Evolutionary conservation across 1,139 yeast species (phyloP), one percentile per base, ranked within the genome.

Genomic region (Geotrichum restrictum): DNA sequence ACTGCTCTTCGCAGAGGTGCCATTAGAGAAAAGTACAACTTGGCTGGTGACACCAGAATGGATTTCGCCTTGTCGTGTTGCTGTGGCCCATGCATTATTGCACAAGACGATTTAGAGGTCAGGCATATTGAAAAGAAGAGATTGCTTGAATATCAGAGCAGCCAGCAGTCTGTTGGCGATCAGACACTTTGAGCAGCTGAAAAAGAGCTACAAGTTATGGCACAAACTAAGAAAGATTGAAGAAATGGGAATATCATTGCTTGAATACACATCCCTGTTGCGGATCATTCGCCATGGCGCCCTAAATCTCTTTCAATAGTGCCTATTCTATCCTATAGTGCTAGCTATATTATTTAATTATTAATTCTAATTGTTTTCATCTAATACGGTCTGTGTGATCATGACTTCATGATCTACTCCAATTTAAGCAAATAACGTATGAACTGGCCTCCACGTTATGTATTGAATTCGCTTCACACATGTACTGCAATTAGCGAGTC

Each of bases 61-160:
- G 45, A 41, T 22, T n/a, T 14, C 14, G 34, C 36, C 3, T 27
- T 41, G 21, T 16, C 36, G 21, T 41, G 45, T 33, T 41, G 45
- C 36, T 41, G 45, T 29, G 45, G 16, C 4, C 45, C 45, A 8
- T 41, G 45, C 24, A n/a, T 16, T 5, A 27, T 41, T 27, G 45
- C 36, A 6, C 45, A 41, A 36, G 45, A 41, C 14, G 45, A 41
- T 8, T 27, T 41, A 8, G 45, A 41, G 45, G 45, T 41, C 22
- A 4, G 45, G 5, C 33, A 45, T 40, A n/a, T 13, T 21, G 48
- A 45, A 14, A 45, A 45, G 41, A 14, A 29, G 8, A 13, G 22
- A 4, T 11, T 29, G n/a, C 16, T 29, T 3, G 41, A 19, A 33
- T 45, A 34, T 40, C 37, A 45, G 48, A 13, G n/a, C n/a, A 45